Evolutionary conservation across 2,329 filamentous ascomycete species (phyloP), one percentile per base, ranked within the genome.

Genomic region (Xylaria sp.): DNA sequence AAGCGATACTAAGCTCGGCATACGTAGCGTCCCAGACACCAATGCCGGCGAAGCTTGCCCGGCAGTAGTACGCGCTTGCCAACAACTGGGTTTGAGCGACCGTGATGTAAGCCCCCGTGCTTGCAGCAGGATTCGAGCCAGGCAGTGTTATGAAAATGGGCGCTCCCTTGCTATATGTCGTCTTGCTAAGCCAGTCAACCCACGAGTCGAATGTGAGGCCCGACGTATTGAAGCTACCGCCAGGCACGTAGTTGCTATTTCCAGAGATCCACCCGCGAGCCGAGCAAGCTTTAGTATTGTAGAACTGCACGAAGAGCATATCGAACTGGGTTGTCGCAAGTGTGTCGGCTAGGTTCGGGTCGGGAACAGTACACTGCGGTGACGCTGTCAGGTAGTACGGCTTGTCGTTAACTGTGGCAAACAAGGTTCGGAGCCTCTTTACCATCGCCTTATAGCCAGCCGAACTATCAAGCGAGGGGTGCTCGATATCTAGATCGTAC

Each of bases 301-400:
- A 86, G 76, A 84, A 86, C 77, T 85, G 84, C 63, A 86, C 74
- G 76, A 85, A 85, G 26, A 83, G 74, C 28, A 81, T 78, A 40
- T 83, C 81, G 69, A 86, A 82, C 53, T 66, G 44, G 49, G 68
- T 67, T 4, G 73, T 48, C 23, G 61, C 40, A 9, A 79, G 71
- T 13, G 74, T 69, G 59, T 65, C 73, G 36, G 63, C 60, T 33
- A 79, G 65, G 68, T 79, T 74, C 49, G 80, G 77, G 62, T 80
- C 74, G 11, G 80, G 76, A 46, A 85, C 81, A 70, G 83, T 74
- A 73, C 84, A 86, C 70, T 86, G 81, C 26, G 84, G 84, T 33
- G 83, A 82, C 65, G 78, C 83, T 6, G 82, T 81, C 57, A 86
- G 79, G 72, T 81, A 76, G 48, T 81, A 65, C 1, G 73, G 73